Evolutionary conservation across 1,139 yeast genomes (phyloP).

Genomic region (Kazachstania sp.): DNA sequence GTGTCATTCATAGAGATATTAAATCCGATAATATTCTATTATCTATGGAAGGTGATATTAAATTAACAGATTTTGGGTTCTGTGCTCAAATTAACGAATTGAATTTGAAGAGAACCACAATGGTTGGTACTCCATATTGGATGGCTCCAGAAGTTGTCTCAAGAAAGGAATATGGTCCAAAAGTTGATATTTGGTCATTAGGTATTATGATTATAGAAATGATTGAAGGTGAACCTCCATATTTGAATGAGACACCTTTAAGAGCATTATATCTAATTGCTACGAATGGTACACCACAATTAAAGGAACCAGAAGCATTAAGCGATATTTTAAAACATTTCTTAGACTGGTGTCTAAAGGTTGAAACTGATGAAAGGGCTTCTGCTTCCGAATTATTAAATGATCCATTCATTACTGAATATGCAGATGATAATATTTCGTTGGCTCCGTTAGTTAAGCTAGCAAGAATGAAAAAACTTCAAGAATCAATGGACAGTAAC

Average conservation of each 20-base stretch:
- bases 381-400: conserved; percentile 65
- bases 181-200: conserved; percentile 94
- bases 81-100: conserved; percentile 93
- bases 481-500: conserved; percentile 33
- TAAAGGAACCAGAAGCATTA: conserved; percentile 80
- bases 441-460: conserved; percentile 83
- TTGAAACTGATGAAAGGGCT: conserved; percentile 76
- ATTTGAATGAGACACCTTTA: conserved; percentile 88
- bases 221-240: conserved; percentile 99
- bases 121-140: conserved; percentile 99
- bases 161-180: conserved; percentile 90
- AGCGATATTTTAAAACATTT: conserved; percentile 60
- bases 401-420: conserved; percentile 56
- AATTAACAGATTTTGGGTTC: conserved; percentile 72
- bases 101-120: conserved; percentile 81
- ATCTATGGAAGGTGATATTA: conserved; percentile 78
- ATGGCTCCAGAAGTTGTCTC: conserved; percentile 99
- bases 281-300: conserved; percentile 88
- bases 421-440: conserved; percentile 64
- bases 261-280: conserved; percentile 84
- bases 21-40: conserved; percentile 87
- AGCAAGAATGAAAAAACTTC: conserved; percentile 70
- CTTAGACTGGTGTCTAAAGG: conserved; percentile 72
- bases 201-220: conserved; percentile 98
- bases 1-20: conserved; percentile 93